These are phyloP conservation scores for Allium fistulosum DNA, from an alignment of 106 monocot species.

Conservation along the genomic window DNA sequence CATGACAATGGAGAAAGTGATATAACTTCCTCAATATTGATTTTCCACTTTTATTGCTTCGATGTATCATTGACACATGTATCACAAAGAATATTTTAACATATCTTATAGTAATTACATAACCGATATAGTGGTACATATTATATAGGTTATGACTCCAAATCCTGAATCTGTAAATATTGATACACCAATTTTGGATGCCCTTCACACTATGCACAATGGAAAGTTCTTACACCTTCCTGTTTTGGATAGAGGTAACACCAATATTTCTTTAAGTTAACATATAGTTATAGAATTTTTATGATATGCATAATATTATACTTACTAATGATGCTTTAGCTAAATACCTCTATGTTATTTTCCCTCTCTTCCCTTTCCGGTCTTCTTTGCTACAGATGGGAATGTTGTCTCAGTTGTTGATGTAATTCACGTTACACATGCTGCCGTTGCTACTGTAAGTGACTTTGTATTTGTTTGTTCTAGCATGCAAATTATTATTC, in stretches of 20 bases:
- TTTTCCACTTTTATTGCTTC: not conserved
- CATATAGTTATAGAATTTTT: not conserved
- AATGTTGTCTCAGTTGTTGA: slow-evolving; percentile 24
- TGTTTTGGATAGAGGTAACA: slow-evolving; percentile 79
- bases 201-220: slow-evolving; percentile 88
- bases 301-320: not conserved
- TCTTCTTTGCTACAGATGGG: slow-evolving; percentile 20
- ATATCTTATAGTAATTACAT: not conserved
- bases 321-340: not conserved
- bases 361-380: too few species aligned
- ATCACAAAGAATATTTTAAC: not conserved
- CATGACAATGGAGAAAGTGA: not conserved
- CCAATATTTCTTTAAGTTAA: not conserved
- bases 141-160: slow-evolving; percentile 84
- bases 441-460: slow-evolving; percentile 30
- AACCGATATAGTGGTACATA: not conserved
- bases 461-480: not conserved
- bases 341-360: not conserved
- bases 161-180: slow-evolving; percentile 82
- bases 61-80: not conserved
- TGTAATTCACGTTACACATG: slow-evolving; percentile 31
- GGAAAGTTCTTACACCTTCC: slow-evolving; percentile 92
- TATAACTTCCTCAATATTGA: not conserved
- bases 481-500: not conserved
- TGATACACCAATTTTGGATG: slow-evolving; percentile 89